Conservation (phyloP, 129 eudicot species). For the Artemisia tridentata region DNA sequence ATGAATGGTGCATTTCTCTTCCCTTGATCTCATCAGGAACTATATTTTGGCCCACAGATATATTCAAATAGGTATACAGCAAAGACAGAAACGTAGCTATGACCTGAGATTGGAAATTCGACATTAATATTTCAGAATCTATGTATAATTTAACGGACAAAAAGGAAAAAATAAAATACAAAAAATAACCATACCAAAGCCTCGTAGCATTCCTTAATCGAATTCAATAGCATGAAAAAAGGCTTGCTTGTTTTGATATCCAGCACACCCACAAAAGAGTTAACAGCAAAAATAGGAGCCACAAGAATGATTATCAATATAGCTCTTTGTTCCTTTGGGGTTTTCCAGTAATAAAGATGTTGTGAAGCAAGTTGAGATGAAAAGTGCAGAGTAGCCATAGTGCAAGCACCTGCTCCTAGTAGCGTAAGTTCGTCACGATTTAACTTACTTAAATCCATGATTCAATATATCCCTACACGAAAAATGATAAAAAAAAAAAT, state of each 20-base stretch:
- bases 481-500: not conserved
- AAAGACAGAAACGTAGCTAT: constrained; percentile 75
- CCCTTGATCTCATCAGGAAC: constrained; percentile 96
- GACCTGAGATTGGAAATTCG: constrained; percentile 46
- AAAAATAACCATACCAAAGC: constrained; percentile 54
- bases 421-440: constrained; percentile 63
- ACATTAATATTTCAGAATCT: not conserved
- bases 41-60: constrained; percentile 54
- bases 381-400: constrained; percentile 61
- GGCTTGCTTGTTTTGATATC: constrained; percentile 59
- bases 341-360: constrained; percentile 91
- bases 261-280: constrained; percentile 68
- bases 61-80: constrained; percentile 60
- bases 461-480: constrained; percentile 28
- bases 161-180: not conserved
- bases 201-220: constrained; percentile 76
- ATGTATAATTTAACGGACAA: not conserved
- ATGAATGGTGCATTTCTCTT: constrained; percentile 78
- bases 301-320: constrained; percentile 61
- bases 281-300: constrained; percentile 75
- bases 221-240: constrained; percentile 57
- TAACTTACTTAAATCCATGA: constrained; percentile 59
- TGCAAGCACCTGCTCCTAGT: constrained; percentile 59
- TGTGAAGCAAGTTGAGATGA: constrained; percentile 78
- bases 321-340: constrained; percentile 85